Base-by-base conservation (phyloP, 345 rosid genomes). In the Odontarrhena argentea region DNA sequence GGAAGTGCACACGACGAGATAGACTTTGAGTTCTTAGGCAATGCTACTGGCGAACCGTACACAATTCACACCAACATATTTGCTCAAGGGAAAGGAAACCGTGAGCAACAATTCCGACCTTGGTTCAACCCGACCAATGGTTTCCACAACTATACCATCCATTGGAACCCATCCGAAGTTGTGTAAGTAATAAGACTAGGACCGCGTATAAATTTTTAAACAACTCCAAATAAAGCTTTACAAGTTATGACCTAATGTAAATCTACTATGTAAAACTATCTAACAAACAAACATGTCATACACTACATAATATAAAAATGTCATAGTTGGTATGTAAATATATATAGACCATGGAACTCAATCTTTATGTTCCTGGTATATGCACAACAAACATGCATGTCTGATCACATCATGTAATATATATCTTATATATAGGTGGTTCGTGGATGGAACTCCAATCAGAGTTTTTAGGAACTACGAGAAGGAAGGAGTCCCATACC, bases 141-240 rank as follows among this genome's bases (percentile, higher is more conserved):
- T 77, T 91, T 68, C 76, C 92, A 91, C 77, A 88, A 88, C 79
- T 85, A 88, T 73, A 91, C 96, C 45, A 84, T 91, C 37, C 87
- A 82, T 8, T 81, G 93, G 93, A 87, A 85, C 26, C 94, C 88
- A 53, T 65, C 85, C 2, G 75, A 37, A 77, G 68, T 80, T 60
- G 87, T 83, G 88, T 83, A 80, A 87, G 87, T 77, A 42, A 26
- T 58, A 22, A 14, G 6, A 4, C 14, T 38, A 11, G 43, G 35
- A 3, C 3, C 28, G 6, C 7, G 26, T 46, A 15, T 35, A 28
- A 32, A 35, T 14, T 11, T 4, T 25, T 6, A 26, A 42, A 58
- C 0, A 38, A 24, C 48, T 13, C 15, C 38, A 37, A 37, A 46
- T 24, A 24, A 43, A 25, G 36, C 22, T 18, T 18, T 18, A 18